phyloP scores from a whole-genome alignment of 192 early-diverging fungal genomes.

The Gorgonomyces haynaldii region DNA sequence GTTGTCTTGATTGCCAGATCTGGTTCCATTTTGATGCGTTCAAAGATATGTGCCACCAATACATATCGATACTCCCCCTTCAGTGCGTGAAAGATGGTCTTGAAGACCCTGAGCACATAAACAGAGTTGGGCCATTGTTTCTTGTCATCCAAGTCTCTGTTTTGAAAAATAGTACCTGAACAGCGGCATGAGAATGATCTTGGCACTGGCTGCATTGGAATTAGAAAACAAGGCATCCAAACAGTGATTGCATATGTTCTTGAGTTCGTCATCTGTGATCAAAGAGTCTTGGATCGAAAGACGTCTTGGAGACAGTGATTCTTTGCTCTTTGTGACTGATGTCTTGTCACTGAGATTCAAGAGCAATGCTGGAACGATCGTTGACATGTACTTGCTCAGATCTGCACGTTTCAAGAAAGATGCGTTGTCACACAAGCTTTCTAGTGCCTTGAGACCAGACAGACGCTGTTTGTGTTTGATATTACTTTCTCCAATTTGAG shows the following conservation, averaged over 20 bases:
- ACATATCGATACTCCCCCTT: constrained; percentile 20
- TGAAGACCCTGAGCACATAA: constrained; percentile 8
- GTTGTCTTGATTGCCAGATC: constrained; percentile 1
- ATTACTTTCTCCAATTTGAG: constrained; percentile 1
- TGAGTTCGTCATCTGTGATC: constrained; percentile 14
- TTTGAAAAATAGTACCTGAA: not conserved
- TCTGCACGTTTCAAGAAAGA: constrained; percentile 16
- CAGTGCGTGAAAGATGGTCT: not conserved
- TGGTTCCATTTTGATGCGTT: constrained; percentile 7
- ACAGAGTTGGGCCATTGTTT: constrained; percentile 5
- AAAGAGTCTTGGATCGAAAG: constrained; percentile 21
- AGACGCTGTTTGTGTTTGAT: constrained; percentile 28
- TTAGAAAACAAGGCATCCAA: constrained; percentile 4
- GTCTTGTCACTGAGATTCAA: constrained; percentile 17
- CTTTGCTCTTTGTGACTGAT: not conserved
- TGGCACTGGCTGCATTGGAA: constrained; percentile 4
- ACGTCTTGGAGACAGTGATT: not conserved
- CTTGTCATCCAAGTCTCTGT: constrained; percentile 13
- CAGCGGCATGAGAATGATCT: not conserved
- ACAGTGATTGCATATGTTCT: constrained; percentile 7
- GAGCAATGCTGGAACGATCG: constrained; percentile 26
- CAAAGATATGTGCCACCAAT: constrained; percentile 13
- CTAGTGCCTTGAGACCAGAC: constrained; percentile 24
- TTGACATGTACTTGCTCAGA: constrained; percentile 10
- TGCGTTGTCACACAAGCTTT: constrained; percentile 18